Evolutionary conservation across 1,284 basidiomycete species (phyloP).

Genomic region (Malassezia caprae): DNA sequence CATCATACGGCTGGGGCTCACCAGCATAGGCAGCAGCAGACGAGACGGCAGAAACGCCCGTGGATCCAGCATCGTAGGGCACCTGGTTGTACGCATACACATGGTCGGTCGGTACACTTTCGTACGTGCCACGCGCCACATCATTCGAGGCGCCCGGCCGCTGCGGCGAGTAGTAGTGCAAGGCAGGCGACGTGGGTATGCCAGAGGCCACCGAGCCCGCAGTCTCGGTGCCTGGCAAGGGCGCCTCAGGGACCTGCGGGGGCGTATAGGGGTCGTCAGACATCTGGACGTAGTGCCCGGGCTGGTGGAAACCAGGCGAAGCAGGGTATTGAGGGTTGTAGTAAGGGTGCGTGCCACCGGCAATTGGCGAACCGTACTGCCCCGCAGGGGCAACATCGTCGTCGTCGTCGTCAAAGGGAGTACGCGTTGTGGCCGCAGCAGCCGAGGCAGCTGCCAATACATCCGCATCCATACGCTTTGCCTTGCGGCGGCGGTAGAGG

Average conservation of each 20-base stretch:
- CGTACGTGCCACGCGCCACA: conserved; percentile 1
- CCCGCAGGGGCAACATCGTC: conserved; percentile 29
- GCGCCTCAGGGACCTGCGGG: background rate
- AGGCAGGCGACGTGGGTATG: background rate
- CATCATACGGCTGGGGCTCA: background rate
- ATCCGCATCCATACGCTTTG: conserved; percentile 46
- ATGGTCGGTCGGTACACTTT: conserved; percentile 6
- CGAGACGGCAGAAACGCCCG: background rate
- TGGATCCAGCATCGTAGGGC: background rate
- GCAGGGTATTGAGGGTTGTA: conserved; percentile 1
- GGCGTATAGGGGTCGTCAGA: background rate
- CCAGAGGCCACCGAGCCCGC: background rate
- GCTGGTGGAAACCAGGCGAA: conserved; percentile 12
- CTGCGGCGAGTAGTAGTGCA: conserved; percentile 2
- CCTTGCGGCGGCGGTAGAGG: conserved; percentile 35
- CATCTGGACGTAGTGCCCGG: background rate
- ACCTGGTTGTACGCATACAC: background rate
- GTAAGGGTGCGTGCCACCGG: background rate
- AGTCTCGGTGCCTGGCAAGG: background rate
- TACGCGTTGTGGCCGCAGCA: conserved; percentile 41
- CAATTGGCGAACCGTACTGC: background rate
- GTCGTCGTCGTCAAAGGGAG: conserved; percentile 46
- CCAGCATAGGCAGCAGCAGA: background rate
- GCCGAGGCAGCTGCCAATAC: conserved; percentile 45
- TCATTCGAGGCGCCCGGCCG: background rate